A percentile compares a stretch with the other conserved stretches of the same genome.
Evolutionary conservation across 129 eudicot genomes (phyloP).

Genomic region (Flaveria bidentis): DNA sequence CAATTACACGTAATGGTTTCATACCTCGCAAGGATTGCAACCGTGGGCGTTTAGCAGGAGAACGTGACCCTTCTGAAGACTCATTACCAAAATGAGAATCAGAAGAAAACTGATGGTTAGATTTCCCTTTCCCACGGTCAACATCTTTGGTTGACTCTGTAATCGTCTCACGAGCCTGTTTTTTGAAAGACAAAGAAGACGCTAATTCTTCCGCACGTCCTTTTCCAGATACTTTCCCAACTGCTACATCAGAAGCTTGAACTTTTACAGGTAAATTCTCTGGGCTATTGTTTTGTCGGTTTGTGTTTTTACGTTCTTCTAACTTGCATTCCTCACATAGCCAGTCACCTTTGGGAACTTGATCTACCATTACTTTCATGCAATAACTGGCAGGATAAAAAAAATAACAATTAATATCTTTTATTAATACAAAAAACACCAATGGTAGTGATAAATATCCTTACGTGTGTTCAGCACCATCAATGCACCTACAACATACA

Average conservation of each 20-base stretch:
- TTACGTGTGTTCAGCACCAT: constrained; percentile 99
- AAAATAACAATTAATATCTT: not conserved
- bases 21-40: constrained; percentile 43
- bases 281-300: constrained; percentile 31
- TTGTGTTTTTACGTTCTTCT: constrained; percentile 28
- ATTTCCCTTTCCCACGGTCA: constrained; percentile 50
- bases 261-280: constrained; percentile 46
- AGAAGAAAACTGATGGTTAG: constrained; percentile 36
- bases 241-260: constrained; percentile 42
- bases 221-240: constrained; percentile 45
- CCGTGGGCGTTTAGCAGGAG: constrained; percentile 50
- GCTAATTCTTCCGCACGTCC: constrained; percentile 60
- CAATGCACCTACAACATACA: constrained; percentile 76
- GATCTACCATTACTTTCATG: constrained; percentile 60
- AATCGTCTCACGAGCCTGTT: constrained; percentile 49
- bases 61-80: constrained; percentile 40
- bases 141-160: constrained; percentile 51
- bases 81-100: constrained; percentile 36
- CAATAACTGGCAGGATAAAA: constrained; percentile 57
- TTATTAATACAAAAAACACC: not conserved
- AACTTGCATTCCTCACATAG: constrained; percentile 81
- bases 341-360: constrained; percentile 93
- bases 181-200: constrained; percentile 60
- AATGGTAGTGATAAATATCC: constrained; percentile 27
- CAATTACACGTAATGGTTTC: not conserved